Evolutionary conservation across 2,329 filamentous ascomycete species (phyloP), one percentile per base, ranked within the genome.

Genomic region (Aureobasidium zeae): DNA sequence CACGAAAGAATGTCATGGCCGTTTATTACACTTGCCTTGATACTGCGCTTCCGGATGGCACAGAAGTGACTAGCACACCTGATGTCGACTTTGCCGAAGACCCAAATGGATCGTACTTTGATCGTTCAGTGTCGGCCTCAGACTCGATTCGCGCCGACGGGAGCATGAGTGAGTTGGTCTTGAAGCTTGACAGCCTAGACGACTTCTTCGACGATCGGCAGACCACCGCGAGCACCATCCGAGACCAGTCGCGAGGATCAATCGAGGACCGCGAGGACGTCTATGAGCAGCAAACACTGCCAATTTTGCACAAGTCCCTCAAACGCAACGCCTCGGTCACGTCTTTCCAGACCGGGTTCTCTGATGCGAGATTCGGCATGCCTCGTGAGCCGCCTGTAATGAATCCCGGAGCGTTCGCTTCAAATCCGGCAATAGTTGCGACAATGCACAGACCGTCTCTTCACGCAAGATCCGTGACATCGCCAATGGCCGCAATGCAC

Each of bases 71-170:
- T 1, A 75, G 79, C 3, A 91, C 86, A 0, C 83, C 86, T 1
- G 88, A 94, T 33, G 80, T 98, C 20, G 88, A 94, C 56, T 96
- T 98, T 64, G 75, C 79, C 2, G 93, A 98, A 49, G 88, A 96
- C 48, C 79, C 81, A 9, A 85, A 83, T 53, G 81, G 83, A 43
- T 70, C 73, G 0, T 87, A 88, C 60, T 88, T 88, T 65, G 67
- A 76, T 13, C 77, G 87, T 41, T 85, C 86, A 2, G 86, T 86
- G 43, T 95, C 88, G 1, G 94, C 95, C 84, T 94, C 88, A 0
- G 86, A 91, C 26, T 76, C 68, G 0, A 76, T 81, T 11, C 46
- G 52, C 3, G 77, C 71, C 2, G 83, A 87, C 34, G 76, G 73
- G 31, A 82, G 85, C 46, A 82, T 87, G 57, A 84, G 82, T 26